A percentile compares a stretch with the other conserved stretches of the same genome.
These are phyloP conservation scores for Pseudogymnoascus sp. DNA, from an alignment of 2,329 filamentous ascomycete species.

Conservation along the genomic window DNA sequence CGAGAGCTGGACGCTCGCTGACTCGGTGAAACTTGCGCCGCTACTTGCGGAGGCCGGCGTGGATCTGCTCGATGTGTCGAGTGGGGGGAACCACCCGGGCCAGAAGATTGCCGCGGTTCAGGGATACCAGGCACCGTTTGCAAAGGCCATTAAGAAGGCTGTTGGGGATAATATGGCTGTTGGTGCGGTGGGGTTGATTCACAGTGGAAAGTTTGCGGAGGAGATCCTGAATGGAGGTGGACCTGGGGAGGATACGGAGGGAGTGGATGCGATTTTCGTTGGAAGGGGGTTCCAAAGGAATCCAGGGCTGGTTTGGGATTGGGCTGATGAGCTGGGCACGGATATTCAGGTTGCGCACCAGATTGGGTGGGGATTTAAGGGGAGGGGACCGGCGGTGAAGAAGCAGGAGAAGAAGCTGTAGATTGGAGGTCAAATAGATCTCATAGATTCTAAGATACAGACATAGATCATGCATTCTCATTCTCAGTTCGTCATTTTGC, in stretches of 20 bases:
- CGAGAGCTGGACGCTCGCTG: conserved; percentile 58
- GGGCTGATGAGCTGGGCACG: conserved; percentile 45
- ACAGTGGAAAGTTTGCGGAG: conserved; percentile 37
- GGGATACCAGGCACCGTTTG: conserved; percentile 64
- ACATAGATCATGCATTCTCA: neutral
- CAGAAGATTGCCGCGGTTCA: conserved; percentile 52
- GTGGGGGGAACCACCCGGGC: conserved; percentile 53
- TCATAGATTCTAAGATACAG: neutral
- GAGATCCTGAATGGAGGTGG: conserved; percentile 36
- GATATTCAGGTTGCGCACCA: conserved; percentile 42
- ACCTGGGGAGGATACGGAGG: conserved; percentile 30
- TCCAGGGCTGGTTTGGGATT: conserved; percentile 46
- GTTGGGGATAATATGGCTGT: conserved; percentile 53
- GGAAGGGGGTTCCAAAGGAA: conserved; percentile 52
- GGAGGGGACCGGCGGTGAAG: conserved; percentile 23
- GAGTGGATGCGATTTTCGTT: conserved; percentile 41
- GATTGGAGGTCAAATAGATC: neutral
- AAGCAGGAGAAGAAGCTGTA: neutral
- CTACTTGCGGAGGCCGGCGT: conserved; percentile 59
- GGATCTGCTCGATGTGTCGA: conserved; percentile 67
- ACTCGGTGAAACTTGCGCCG: conserved; percentile 55
- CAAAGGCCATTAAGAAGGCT: conserved; percentile 61
- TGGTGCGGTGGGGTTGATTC: conserved; percentile 43
- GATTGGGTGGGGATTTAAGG: conserved; percentile 48
- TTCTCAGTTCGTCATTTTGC: no score